Evolutionary conservation across 371 early-diverging fungal species (phyloP).

Genomic region (Mortierella sp.): DNA sequence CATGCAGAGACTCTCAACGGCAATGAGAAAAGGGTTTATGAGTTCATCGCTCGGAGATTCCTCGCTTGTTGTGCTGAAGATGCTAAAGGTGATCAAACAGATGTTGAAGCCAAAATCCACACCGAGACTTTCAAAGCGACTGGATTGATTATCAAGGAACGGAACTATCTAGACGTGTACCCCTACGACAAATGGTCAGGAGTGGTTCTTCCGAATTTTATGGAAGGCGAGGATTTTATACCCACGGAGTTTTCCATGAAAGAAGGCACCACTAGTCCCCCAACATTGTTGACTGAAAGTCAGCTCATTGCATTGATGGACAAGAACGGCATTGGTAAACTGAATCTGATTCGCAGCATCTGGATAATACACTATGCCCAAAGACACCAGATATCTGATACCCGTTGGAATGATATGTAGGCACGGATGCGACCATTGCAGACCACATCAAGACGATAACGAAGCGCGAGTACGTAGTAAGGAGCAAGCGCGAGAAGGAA

Average conservation of each 20-base stretch:
- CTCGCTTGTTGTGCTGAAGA: conserved; percentile 95
- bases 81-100: conserved; percentile 93
- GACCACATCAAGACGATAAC: conserved; percentile 98
- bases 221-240: conserved; percentile 74
- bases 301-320: conserved; percentile 98
- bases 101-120: conserved; percentile 73
- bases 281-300: conserved; percentile 89
- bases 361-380: not conserved
- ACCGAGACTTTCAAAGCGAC: conserved; percentile 79
- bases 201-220: conserved; percentile 78
- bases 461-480: conserved; percentile 90
- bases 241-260: conserved; percentile 76
- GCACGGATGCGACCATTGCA: conserved; percentile 99
- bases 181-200: conserved; percentile 94
- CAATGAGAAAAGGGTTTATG: conserved; percentile 86
- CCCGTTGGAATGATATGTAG: conserved; percentile 38
- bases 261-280: conserved; percentile 82
- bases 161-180: conserved; percentile 97
- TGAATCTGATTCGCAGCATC: not conserved
- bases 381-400: not conserved
- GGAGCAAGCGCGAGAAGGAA: conserved; percentile 60
- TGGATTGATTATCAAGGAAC: conserved; percentile 83
- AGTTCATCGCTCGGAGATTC: conserved; percentile 94
- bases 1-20: conserved; percentile 72
- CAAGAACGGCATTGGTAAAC: conserved; percentile 93